These are phyloP conservation scores for Pichia phayaonensis DNA, from an alignment of 805 yeast genomes.

Conservation along the genomic window DNA sequence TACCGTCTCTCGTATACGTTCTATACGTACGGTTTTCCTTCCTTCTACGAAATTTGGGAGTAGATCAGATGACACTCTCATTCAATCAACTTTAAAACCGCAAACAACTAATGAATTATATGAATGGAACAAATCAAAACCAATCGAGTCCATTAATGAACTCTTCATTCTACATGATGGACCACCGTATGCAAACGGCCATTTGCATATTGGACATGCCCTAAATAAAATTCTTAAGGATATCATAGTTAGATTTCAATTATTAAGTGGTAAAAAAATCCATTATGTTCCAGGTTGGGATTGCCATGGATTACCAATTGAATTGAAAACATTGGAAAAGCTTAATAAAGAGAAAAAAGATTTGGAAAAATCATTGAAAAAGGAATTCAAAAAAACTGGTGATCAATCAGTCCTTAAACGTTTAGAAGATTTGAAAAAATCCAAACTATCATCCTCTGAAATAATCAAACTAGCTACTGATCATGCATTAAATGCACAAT, in stretches of 20 bases:
- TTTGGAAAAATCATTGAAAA: slow-evolving; percentile 25
- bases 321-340: slow-evolving; percentile 66
- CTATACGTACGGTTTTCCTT: slow-evolving; percentile 27
- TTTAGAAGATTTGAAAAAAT: slow-evolving; percentile 10
- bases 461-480: slow-evolving; percentile 57
- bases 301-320: slow-evolving; percentile 97
- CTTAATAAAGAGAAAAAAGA: slow-evolving; percentile 25
- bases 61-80: slow-evolving; percentile 42
- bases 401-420: slow-evolving; percentile 9
- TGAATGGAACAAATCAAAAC: slow-evolving; percentile 43
- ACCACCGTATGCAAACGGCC: slow-evolving; percentile 98
- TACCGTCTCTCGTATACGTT: not conserved
- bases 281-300: slow-evolving; percentile 95
- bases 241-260: slow-evolving; percentile 64
- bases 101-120: slow-evolving; percentile 56
- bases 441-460: slow-evolving; percentile 37
- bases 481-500: slow-evolving; percentile 64
- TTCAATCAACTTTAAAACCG: slow-evolving; percentile 38
- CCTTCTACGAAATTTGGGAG: slow-evolving; percentile 67
- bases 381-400: slow-evolving; percentile 16
- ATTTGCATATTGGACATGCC: slow-evolving; percentile 86
- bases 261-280: slow-evolving; percentile 51
- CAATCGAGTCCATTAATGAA: slow-evolving; percentile 26
- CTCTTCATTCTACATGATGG: slow-evolving; percentile 84
- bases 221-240: slow-evolving; percentile 86